A percentile compares a stretch with the other conserved stretches of the same genome.
Conservation (phyloP, 352 stramenopile species). For the Phytophthora pisi region DNA sequence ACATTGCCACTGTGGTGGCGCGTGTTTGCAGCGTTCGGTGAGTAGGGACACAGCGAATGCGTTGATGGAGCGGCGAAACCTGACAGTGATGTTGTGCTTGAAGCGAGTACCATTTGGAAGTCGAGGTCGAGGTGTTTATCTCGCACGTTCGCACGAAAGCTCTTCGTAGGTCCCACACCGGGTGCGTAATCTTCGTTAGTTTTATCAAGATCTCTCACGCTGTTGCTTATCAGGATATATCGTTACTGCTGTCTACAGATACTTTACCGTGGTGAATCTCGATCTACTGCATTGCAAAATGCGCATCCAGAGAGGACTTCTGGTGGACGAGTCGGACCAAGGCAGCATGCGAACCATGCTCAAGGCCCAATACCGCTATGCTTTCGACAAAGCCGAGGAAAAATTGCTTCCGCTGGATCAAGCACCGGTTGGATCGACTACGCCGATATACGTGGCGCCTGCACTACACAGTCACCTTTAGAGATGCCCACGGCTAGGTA, state of each 20-base stretch:
- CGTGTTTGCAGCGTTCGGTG: conserved; percentile 61
- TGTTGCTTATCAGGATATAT: background rate
- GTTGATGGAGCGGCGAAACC: background rate
- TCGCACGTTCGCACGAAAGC: conserved; percentile 39
- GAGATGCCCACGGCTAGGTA: too few relatives aligned
- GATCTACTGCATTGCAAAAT: conserved; percentile 50
- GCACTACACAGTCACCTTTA: conserved; percentile 1
- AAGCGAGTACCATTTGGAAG: conserved; percentile 59
- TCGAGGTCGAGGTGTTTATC: conserved; percentile 77
- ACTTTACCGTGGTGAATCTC: conserved; percentile 71
- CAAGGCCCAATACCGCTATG: conserved; percentile 71
- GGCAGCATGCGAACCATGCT: conserved; percentile 60
- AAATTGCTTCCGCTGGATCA: conserved; percentile 49
- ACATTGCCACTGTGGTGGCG: conserved; percentile 65
- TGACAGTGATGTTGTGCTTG: background rate
- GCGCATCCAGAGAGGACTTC: conserved; percentile 52
- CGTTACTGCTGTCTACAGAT: conserved; percentile 20
- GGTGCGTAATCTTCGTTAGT: background rate
- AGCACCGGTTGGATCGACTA: conserved; percentile 25
- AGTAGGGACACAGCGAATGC: background rate
- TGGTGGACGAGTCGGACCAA: conserved; percentile 58
- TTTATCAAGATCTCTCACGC: background rate
- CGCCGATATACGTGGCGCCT: background rate
- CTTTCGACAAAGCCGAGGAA: conserved; percentile 63
- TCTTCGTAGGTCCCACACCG: conserved; percentile 10